Conservation (phyloP, 257 asterid genomes). For the Ilex aquifolium region DNA sequence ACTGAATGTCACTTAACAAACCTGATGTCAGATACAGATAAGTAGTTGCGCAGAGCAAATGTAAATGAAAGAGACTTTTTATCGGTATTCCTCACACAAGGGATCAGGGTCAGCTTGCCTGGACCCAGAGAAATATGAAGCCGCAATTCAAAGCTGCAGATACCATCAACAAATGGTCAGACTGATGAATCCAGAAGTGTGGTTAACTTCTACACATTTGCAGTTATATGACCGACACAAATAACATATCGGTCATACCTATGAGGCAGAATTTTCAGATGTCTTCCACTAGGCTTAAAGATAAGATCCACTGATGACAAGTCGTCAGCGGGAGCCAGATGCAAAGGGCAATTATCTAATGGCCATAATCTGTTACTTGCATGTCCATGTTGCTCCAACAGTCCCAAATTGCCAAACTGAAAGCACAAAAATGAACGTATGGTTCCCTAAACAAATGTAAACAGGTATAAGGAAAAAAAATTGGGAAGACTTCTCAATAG, state of each 20-base stretch:
- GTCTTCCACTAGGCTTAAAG: not conserved
- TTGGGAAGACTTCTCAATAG: not conserved
- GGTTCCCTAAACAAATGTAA: not conserved
- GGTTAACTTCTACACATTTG: not conserved
- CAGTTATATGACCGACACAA: not conserved
- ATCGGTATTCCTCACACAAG: not conserved
- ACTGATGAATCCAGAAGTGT: not conserved
- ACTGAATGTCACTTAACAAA: not conserved
- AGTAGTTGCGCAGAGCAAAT: not conserved
- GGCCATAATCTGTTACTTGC: not conserved
- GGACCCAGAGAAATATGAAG: constrained; percentile 2
- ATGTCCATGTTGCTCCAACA: not conserved
- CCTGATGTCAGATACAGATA: constrained; percentile 4
- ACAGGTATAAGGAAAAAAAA: not conserved
- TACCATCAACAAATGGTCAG: not conserved
- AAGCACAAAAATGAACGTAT: no score
- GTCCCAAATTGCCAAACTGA: not conserved
- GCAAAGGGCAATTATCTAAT: not conserved
- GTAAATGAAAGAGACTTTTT: not conserved
- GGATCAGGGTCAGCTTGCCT: not conserved
- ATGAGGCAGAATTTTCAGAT: not conserved
- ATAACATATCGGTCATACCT: not conserved
- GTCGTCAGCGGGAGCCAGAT: not conserved
- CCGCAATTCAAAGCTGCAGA: not conserved
- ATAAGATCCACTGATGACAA: not conserved